Evolutionary conservation across 352 stramenopile species (phyloP).

Genomic region (Globisporangium paddicum): DNA sequence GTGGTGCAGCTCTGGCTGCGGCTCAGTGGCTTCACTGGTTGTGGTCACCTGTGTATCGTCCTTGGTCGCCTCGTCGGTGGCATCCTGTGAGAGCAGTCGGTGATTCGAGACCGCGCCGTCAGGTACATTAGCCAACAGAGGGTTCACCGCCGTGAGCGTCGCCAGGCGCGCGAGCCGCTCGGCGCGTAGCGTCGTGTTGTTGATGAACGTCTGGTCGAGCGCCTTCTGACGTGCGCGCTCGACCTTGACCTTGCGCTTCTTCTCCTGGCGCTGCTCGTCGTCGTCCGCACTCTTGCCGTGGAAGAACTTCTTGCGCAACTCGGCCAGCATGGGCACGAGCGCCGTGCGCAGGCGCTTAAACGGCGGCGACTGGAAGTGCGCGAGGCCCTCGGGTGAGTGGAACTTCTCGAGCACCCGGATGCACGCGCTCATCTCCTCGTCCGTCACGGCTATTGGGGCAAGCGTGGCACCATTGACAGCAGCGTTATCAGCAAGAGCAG

Average conservation of each 20-base stretch:
- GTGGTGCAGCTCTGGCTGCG: conserved; percentile 58
- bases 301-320: conserved; percentile 62
- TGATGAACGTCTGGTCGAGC: conserved; percentile 73
- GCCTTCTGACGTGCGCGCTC: conserved; percentile 59
- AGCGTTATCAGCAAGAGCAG: not conserved
- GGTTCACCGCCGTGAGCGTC: conserved; percentile 50
- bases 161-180: conserved; percentile 51
- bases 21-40: not conserved
- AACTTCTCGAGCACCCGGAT: conserved; percentile 52
- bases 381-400: conserved; percentile 36
- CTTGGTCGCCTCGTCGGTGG: conserved; percentile 3
- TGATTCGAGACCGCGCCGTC: conserved; percentile 32
- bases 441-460: conserved; percentile 25
- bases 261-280: conserved; percentile 47
- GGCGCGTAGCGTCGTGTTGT: conserved; percentile 72
- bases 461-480: not conserved
- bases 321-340: conserved; percentile 49
- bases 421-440: conserved; percentile 52
- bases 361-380: conserved; percentile 40
- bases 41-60: not conserved
- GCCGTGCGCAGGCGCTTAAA: conserved; percentile 67
- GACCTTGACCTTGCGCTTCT: conserved; percentile 65
- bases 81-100: conserved; percentile 14
- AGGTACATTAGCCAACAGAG: conserved; percentile 55
- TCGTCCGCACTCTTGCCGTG: conserved; percentile 41